These are phyloP conservation scores for Scleromitrula shiraiana DNA, from an alignment of 2,329 filamentous ascomycete species.

Conservation along the genomic window DNA sequence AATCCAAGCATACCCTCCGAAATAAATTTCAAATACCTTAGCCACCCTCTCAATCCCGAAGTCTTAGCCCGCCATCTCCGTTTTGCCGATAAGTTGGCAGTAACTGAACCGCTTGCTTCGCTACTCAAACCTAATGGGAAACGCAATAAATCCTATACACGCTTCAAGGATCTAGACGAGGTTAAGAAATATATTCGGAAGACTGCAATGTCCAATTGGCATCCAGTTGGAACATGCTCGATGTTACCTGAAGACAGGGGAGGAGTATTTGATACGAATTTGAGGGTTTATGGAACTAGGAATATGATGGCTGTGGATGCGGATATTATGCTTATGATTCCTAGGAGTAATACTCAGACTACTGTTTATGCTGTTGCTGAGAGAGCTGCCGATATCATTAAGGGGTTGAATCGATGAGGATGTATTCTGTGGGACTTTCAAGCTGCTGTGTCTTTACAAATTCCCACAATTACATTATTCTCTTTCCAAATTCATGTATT, in stretches of 20 bases:
- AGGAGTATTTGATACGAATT: conserved; percentile 13
- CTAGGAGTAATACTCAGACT: conserved; percentile 10
- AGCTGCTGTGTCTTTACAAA: too few species aligned
- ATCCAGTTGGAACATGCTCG: conserved; percentile 14
- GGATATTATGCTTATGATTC: conserved; percentile 14
- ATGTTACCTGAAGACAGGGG: conserved; percentile 14
- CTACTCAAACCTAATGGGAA: conserved; percentile 25
- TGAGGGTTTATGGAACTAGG: conserved; percentile 16
- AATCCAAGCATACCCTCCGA: conserved; percentile 33
- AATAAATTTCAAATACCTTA: conserved; percentile 48
- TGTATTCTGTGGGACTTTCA: too few species aligned
- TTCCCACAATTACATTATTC: too few species aligned
- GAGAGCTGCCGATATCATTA: conserved; percentile 13
- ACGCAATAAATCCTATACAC: background rate
- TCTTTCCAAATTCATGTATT: too few species aligned
- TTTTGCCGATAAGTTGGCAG: conserved; percentile 28
- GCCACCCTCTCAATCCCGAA: conserved; percentile 35
- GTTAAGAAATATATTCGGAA: conserved; percentile 1
- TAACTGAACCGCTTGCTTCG: conserved; percentile 24
- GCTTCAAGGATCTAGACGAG: background rate
- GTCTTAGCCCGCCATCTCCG: conserved; percentile 32
- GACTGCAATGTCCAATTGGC: background rate
- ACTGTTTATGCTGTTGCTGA: conserved; percentile 17
- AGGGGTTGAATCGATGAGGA: too few species aligned
- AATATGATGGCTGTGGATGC: conserved; percentile 17